phyloP scores from a whole-genome alignment of 371 early-diverging fungal species.

The Mucor indicus region DNA sequence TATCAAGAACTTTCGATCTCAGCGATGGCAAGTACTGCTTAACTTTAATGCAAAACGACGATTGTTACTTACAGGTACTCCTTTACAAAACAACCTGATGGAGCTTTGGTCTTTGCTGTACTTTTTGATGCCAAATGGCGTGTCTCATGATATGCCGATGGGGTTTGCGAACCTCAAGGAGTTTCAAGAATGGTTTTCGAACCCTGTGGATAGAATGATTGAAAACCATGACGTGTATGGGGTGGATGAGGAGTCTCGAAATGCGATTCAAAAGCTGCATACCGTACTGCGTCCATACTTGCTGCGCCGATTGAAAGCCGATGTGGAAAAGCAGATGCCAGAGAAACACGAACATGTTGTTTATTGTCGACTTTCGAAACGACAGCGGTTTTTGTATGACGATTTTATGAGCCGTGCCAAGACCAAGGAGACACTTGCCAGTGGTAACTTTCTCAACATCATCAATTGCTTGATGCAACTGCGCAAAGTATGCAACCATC shows the following conservation, averaged over 20 bases:
- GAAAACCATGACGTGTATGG: conserved; percentile 42
- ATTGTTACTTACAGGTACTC: conserved; percentile 92
- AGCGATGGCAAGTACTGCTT: conserved; percentile 90
- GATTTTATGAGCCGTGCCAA: conserved; percentile 85
- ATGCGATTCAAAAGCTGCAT: conserved; percentile 68
- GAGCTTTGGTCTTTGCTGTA: conserved; percentile 95
- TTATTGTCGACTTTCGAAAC: conserved; percentile 72
- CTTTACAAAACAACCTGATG: conserved; percentile 92
- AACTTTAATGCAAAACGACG: conserved; percentile 77
- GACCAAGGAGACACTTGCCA: conserved; percentile 72
- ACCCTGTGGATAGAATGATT: conserved; percentile 78
- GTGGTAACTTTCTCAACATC: conserved; percentile 78
- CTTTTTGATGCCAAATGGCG: conserved; percentile 86
- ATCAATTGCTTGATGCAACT: conserved; percentile 95
- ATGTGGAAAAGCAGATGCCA: conserved; percentile 88
- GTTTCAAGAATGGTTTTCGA: conserved; percentile 90
- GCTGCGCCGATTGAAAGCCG: conserved; percentile 78
- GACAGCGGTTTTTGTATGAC: conserved; percentile 85
- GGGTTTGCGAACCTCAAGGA: conserved; percentile 82
- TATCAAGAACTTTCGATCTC: conserved; percentile 93
- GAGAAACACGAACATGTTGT: conserved; percentile 81
- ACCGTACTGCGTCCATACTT: conserved; percentile 87
- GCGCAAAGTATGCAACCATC: conserved; percentile 97
- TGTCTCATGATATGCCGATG: conserved; percentile 55
- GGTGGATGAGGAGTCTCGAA: conserved; percentile 58